Percentiles rank a stretch among this genome's conserved stretches.
Conservation (phyloP, 257 asterid genomes). For the Solanum rostratum region DNA sequence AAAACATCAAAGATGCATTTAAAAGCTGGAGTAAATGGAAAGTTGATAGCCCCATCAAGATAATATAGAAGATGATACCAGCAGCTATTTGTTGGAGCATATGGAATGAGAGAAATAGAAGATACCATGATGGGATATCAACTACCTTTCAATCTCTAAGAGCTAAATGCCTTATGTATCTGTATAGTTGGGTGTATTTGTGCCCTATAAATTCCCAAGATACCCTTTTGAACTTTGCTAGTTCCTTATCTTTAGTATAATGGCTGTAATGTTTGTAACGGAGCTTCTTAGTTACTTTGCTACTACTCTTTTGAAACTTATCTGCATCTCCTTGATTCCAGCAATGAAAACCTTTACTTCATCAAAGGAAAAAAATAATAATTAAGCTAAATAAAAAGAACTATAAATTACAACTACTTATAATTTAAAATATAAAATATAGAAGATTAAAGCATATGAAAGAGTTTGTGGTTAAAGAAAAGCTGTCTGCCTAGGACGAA, state of each 20-base stretch:
- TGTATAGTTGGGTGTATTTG: neutral
- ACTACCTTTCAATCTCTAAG: neutral
- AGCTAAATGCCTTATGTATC: neutral
- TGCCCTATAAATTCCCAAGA: neutral
- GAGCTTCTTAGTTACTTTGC: no score
- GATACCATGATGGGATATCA: neutral
- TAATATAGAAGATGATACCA: neutral
- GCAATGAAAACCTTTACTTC: neutral
- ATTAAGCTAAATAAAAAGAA: neutral
- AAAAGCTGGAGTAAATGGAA: no score
- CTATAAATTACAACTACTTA: neutral
- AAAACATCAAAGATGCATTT: no score
- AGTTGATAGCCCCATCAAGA: no score
- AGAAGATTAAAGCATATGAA: neutral
- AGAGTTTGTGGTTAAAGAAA: neutral
- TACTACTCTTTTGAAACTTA: no score
- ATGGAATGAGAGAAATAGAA: neutral
- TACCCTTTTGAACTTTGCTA: neutral
- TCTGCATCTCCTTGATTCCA: no score
- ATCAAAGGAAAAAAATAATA: neutral
- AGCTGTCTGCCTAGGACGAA: neutral
- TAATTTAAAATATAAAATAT: neutral
- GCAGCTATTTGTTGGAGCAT: neutral
- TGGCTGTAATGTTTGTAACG: no score
- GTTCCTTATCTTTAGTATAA: no score